These are phyloP conservation scores for Terana coerulea DNA, from an alignment of 768 basidiomycete genomes.

Conservation along the genomic window DNA sequence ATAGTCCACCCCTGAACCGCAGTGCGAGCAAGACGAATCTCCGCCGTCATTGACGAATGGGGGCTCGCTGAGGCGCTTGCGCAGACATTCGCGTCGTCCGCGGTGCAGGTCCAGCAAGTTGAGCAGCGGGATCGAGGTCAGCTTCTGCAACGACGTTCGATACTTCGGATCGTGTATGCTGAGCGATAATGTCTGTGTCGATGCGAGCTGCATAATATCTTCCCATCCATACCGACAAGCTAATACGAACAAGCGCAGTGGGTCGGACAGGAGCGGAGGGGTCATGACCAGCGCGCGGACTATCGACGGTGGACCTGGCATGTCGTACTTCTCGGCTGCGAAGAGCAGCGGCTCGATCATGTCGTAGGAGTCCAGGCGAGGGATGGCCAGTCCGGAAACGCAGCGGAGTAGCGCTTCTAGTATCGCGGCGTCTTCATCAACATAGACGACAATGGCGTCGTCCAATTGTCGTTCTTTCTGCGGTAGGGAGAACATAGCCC, in stretches of 20 bases:
- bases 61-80: slow-evolving; percentile 46
- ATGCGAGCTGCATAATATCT: slow-evolving; percentile 50
- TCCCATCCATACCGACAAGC: slow-evolving; percentile 55
- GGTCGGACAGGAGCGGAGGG: slow-evolving; percentile 38
- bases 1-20: slow-evolving; percentile 47
- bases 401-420: slow-evolving; percentile 58
- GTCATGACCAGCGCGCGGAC: slow-evolving; percentile 55
- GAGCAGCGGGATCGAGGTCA: slow-evolving; percentile 49
- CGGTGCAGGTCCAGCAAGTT: slow-evolving; percentile 54
- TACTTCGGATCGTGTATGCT: slow-evolving; percentile 46
- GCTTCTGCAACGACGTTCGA: slow-evolving; percentile 41
- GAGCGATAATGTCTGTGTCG: slow-evolving; percentile 49
- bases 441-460: slow-evolving; percentile 37
- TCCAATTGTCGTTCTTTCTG: slow-evolving; percentile 23
- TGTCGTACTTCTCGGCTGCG: slow-evolving; percentile 68
- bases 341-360: slow-evolving; percentile 53
- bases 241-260: slow-evolving; percentile 25
- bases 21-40: slow-evolving; percentile 52
- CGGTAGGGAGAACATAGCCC: slow-evolving; percentile 57
- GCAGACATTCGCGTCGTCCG: slow-evolving; percentile 45
- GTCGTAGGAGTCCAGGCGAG: slow-evolving; percentile 47
- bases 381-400: slow-evolving; percentile 55
- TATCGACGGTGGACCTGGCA: slow-evolving; percentile 60
- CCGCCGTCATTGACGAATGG: slow-evolving; percentile 52
- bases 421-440: slow-evolving; percentile 53